These are phyloP conservation scores for Malus orientalis DNA, from an alignment of 306 rosid genomes.

Conservation along the genomic window DNA sequence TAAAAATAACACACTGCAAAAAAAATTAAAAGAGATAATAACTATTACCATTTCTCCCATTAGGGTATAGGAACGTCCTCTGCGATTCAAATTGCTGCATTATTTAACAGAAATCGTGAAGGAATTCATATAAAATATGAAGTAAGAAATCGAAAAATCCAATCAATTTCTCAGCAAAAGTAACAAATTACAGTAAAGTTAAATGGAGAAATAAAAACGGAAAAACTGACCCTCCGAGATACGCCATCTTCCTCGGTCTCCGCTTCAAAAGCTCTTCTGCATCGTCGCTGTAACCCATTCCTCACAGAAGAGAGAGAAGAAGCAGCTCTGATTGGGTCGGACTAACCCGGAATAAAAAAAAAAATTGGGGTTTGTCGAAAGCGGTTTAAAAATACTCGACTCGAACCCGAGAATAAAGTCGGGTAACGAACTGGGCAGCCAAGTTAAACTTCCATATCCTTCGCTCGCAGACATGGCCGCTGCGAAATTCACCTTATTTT, in stretches of 20 bases:
- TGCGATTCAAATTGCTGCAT: conserved; percentile 49
- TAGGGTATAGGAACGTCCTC: conserved; percentile 28
- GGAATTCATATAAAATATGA: neutral
- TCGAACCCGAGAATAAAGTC: neutral
- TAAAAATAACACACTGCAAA: neutral
- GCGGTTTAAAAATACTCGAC: neutral
- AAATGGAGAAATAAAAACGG: neutral
- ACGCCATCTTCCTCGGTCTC: conserved; percentile 21
- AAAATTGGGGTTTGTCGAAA: conserved; percentile 4
- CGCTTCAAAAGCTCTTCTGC: conserved; percentile 32
- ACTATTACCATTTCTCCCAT: conserved; percentile 53
- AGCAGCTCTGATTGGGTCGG: neutral
- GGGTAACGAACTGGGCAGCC: neutral
- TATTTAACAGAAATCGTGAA: neutral
- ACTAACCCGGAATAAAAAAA: neutral
- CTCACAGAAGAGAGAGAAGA: neutral
- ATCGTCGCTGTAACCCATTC: conserved; percentile 43
- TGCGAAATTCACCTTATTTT: neutral
- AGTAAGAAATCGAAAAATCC: neutral
- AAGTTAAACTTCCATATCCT: neutral
- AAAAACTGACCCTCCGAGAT: conserved; percentile 20
- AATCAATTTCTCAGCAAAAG: neutral
- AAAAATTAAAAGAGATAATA: neutral
- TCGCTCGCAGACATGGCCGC: neutral
- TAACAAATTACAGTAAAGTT: no score